Evolutionary conservation across 2,329 filamentous ascomycete genomes (phyloP).

Genomic region (Periconia digitata): DNA sequence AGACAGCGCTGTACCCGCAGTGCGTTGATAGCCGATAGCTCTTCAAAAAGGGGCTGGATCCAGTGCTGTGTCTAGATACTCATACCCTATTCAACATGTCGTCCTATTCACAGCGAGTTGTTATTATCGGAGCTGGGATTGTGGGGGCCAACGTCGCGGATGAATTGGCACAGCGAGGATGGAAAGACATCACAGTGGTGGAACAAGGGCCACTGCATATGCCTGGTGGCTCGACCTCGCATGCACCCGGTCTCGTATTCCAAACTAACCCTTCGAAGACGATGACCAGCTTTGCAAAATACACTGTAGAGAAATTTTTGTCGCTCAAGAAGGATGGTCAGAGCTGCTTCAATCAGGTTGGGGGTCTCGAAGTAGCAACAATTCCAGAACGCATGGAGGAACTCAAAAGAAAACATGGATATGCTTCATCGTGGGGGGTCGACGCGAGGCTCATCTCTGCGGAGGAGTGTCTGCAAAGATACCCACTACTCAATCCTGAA

Average conservation of each 20-base stretch:
- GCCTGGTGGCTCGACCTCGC: constrained; percentile 67
- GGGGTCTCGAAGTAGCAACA: constrained; percentile 64
- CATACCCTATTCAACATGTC: constrained; percentile 19
- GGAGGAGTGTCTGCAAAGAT: constrained; percentile 56
- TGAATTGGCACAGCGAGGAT: constrained; percentile 64
- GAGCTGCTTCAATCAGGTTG: constrained; percentile 64
- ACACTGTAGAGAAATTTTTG: constrained; percentile 63
- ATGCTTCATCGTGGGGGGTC: constrained; percentile 63
- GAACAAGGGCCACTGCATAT: constrained; percentile 65
- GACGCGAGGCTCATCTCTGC: constrained; percentile 55
- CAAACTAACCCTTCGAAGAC: constrained; percentile 62
- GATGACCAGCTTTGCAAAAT: constrained; percentile 61
- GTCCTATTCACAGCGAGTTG: constrained; percentile 43
- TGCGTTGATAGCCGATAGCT: not conserved
- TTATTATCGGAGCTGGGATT: constrained; percentile 59
- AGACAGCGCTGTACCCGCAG: constrained; percentile 1
- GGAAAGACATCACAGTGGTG: constrained; percentile 64
- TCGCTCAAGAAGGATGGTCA: constrained; percentile 49
- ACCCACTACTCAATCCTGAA: constrained; percentile 57
- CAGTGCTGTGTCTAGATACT: not conserved
- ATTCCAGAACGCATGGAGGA: constrained; percentile 61
- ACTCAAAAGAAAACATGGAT: constrained; percentile 64
- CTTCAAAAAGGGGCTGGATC: not conserved
- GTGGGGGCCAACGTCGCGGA: constrained; percentile 66
- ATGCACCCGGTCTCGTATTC: constrained; percentile 66